Base-by-base conservation (phyloP, 176 grass and related monocot species). In the Hordeum marinum region DNA sequence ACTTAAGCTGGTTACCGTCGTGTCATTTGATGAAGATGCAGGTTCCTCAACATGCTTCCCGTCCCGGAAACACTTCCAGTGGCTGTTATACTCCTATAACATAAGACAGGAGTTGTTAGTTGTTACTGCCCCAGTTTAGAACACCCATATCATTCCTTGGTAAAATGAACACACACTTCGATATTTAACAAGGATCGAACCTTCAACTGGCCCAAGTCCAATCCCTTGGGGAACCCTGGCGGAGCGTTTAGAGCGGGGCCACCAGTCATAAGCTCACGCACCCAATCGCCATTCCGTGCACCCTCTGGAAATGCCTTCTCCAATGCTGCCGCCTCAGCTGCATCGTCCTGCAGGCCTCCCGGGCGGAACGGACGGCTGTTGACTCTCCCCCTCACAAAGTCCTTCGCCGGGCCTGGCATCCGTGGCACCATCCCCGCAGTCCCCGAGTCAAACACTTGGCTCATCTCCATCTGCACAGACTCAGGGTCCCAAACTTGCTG, bases 291-390 rank as follows among this genome's bases (percentile, higher is more conserved):
- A 57, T 85, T 91, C 3, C 55, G 83, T 7, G 96, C 91, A 77
- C 77, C 78, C 60, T 93, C 93, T 1, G 93, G 90, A 46, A 88
- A 76, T 5, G 55, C 54, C 79, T 80, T 84, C 60, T 89, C 80
- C 36, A 43, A 32, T 1, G 80, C 78, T 31, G 57, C 37, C 20
- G 74, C 32, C 61, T 42, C 60, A 20, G 88, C 80, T 1, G 37
- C 60, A 39, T 87, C 78, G 57, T 83, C 85, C 37, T 60, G 77
- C 58, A 94, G 64, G 77, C 96, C 96, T 2, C 96, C 96, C 0
- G 96, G 93, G 5, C 87, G 87, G 84, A 98, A 95, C 1, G 96
- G 96, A 6, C 93, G 92, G 57, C 80, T 95, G 46, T 98, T 98
- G 34, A 93, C 78, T 68, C 91, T 95, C 39, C 96, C 95, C 78